Evolutionary conservation across 2,329 filamentous ascomycete genomes (phyloP).

Genomic region (Cladorrhinum sp.): DNA sequence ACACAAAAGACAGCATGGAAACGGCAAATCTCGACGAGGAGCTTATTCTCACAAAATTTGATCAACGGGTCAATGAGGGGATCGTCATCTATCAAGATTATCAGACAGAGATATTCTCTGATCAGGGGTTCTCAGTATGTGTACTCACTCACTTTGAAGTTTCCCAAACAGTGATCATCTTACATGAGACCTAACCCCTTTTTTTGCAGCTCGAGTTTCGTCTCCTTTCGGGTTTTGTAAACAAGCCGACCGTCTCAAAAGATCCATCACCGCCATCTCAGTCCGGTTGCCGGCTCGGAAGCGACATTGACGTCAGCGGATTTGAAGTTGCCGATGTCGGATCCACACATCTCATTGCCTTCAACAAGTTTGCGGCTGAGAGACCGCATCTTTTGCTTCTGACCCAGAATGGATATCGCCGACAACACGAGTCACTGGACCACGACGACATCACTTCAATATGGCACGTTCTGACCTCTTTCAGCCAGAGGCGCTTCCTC

Average conservation of each 20-base stretch:
- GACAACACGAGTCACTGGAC: conserved; percentile 39
- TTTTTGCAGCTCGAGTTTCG: conserved; percentile 20
- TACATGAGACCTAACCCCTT: conserved; percentile 6
- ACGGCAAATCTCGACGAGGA: conserved; percentile 14
- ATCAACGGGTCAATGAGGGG: conserved; percentile 24
- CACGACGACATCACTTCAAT: conserved; percentile 39
- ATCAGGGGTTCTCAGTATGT: conserved; percentile 24
- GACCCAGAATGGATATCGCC: conserved; percentile 43
- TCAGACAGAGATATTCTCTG: neutral
- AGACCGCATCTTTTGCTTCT: conserved; percentile 47
- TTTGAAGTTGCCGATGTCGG: conserved; percentile 41
- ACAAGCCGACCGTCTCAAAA: conserved; percentile 20
- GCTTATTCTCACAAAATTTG: conserved; percentile 24
- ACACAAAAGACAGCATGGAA: neutral
- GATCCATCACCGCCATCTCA: conserved; percentile 1
- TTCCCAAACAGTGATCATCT: conserved; percentile 10
- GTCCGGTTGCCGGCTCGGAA: conserved; percentile 30
- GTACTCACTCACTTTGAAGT: neutral
- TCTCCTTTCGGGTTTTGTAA: conserved; percentile 12
- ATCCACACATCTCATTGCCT: conserved; percentile 41
- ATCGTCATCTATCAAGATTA: conserved; percentile 25
- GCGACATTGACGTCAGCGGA: conserved; percentile 42
- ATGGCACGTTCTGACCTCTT: conserved; percentile 24
- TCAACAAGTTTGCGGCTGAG: conserved; percentile 49
- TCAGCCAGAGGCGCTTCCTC: conserved; percentile 33